phyloP scores from a whole-genome alignment of 2,329 filamentous ascomycete genomes.

The Colletotrichum endophyticum region DNA sequence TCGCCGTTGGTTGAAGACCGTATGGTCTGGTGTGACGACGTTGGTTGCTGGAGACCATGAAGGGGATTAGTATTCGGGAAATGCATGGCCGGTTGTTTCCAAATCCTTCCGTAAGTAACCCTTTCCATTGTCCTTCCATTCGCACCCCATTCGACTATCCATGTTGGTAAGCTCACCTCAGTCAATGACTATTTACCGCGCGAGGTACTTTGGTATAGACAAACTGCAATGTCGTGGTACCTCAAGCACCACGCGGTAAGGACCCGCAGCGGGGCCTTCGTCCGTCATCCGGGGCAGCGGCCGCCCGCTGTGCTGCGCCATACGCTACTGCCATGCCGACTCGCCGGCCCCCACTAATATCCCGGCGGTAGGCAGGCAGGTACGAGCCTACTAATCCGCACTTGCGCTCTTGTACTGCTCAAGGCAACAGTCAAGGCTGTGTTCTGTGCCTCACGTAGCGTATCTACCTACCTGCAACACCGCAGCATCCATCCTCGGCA shows the following conservation, averaged over 20 bases:
- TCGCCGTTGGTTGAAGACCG: neutral
- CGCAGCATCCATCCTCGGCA: neutral
- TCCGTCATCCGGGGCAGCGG: neutral
- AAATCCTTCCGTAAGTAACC: neutral
- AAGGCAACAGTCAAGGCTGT: neutral
- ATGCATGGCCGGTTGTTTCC: neutral
- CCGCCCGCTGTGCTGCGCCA: conserved; percentile 7
- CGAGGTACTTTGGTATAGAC: neutral
- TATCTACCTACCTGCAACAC: neutral
- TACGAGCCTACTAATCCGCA: neutral
- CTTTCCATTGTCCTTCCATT: neutral
- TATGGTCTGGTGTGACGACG: neutral
- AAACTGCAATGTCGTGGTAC: neutral
- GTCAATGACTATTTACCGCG: neutral
- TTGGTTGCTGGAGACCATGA: neutral
- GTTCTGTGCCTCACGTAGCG: neutral
- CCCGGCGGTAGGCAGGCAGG: neutral
- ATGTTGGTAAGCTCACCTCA: neutral
- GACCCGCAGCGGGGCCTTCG: neutral
- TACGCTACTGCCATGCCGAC: neutral
- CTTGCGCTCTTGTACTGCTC: neutral
- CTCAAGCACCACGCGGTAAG: neutral
- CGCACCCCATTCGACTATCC: neutral
- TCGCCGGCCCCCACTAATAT: neutral
- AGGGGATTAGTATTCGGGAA: neutral